Percentiles rank a stretch among this genome's conserved stretches.
phyloP scores from a whole-genome alignment of 345 rosid species.

The Noccaea caerulescens region DNA sequence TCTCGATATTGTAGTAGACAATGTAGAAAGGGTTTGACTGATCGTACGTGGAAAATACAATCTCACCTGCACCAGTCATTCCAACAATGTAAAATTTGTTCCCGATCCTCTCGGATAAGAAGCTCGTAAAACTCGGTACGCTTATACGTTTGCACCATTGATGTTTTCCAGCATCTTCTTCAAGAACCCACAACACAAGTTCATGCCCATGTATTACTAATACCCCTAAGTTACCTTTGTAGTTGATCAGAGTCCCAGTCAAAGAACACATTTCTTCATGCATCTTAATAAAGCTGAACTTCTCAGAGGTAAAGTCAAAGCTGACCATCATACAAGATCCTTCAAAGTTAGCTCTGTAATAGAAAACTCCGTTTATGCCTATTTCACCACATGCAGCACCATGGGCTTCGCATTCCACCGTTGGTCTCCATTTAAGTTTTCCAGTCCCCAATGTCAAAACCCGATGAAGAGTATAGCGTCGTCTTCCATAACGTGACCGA shows the following conservation, averaged over 20 bases:
- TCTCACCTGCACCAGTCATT: neutral
- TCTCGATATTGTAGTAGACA: conserved; percentile 6
- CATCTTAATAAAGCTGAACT: neutral
- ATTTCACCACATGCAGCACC: fast-evolving
- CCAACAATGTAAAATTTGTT: neutral
- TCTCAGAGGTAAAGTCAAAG: conserved; percentile 7
- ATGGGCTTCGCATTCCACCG: neutral
- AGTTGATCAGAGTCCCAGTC: neutral
- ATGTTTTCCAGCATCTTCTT: conserved; percentile 12
- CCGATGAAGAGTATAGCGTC: neutral
- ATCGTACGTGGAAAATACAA: neutral
- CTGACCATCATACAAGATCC: neutral
- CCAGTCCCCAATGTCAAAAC: conserved; percentile 5
- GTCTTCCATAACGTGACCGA: neutral
- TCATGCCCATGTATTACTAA: neutral
- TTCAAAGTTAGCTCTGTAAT: neutral
- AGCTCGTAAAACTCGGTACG: too few species aligned
- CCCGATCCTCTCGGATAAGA: too few species aligned
- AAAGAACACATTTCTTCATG: neutral
- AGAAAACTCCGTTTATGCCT: conserved; percentile 21
- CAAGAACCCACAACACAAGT: neutral
- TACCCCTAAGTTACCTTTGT: conserved; percentile 25
- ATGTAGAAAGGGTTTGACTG: neutral
- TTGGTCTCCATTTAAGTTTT: neutral
- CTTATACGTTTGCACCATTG: neutral